Conservation (phyloP, 2,329 filamentous ascomycete species). For the Alternaria burnsii region DNA sequence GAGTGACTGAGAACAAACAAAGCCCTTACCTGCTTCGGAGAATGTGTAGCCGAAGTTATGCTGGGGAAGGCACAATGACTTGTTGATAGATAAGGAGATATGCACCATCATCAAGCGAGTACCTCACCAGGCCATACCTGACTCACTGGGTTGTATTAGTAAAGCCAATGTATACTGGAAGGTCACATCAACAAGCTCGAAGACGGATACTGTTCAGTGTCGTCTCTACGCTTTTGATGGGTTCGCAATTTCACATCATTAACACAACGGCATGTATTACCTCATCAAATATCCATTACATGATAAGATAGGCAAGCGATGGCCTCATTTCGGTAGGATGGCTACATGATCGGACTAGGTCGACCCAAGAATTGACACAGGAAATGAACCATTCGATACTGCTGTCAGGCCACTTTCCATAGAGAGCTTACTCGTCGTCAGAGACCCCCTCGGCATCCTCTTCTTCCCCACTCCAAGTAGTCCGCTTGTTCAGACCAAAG, state of each 20-base stretch:
- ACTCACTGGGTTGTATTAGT: not conserved
- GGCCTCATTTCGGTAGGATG: not conserved
- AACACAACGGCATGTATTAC: not conserved
- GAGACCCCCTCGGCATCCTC: slow-evolving; percentile 17
- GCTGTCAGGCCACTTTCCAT: not conserved
- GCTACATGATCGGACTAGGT: not conserved
- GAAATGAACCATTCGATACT: not conserved
- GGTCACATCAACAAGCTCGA: not conserved
- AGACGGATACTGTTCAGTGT: not conserved
- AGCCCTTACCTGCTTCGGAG: not conserved
- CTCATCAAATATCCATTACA: not conserved
- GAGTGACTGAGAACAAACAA: not conserved
- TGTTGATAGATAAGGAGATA: not conserved
- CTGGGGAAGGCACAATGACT: not conserved
- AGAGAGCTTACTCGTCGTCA: slow-evolving; percentile 12
- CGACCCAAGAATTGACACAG: not conserved
- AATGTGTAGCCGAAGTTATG: not conserved
- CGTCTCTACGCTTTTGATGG: not conserved
- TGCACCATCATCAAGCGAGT: not conserved
- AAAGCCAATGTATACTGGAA: not conserved
- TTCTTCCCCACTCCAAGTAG: slow-evolving; percentile 1
- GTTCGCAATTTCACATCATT: not conserved
- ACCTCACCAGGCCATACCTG: not conserved
- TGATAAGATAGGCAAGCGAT: not conserved
- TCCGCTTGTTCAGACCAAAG: not conserved